phyloP scores from a whole-genome alignment of 805 yeast genomes.

The Barnettozyma siamensis region DNA sequence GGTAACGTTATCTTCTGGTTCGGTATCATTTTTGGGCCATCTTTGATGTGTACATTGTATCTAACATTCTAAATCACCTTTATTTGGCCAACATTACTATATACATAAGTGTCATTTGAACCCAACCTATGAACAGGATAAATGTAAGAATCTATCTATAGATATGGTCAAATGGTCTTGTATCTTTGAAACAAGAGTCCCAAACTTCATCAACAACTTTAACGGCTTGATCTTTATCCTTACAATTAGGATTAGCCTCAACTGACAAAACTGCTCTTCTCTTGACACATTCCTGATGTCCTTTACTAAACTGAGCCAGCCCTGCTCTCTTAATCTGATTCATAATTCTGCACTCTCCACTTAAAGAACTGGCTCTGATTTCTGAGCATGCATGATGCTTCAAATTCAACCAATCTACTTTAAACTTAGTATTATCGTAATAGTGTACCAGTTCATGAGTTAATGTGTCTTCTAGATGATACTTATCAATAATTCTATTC shows the following conservation, averaged over 20 bases:
- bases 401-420: slow-evolving; percentile 79
- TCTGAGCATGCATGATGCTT: slow-evolving; percentile 97
- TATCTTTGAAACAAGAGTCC: slow-evolving; percentile 89
- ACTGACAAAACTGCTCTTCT: slow-evolving; percentile 87
- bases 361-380: slow-evolving; percentile 83
- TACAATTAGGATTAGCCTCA: slow-evolving; percentile 78
- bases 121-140: too few relatives aligned
- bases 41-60: slow-evolving; percentile 79
- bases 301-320: slow-evolving; percentile 53
- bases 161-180: slow-evolving; percentile 92
- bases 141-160: slow-evolving; percentile 48
- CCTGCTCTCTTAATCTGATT: slow-evolving; percentile 59
- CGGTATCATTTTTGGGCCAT: slow-evolving; percentile 87
- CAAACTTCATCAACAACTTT: slow-evolving; percentile 82
- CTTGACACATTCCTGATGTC: slow-evolving; percentile 86
- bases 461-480: slow-evolving; percentile 85
- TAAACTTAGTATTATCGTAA: slow-evolving; percentile 83
- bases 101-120: too few relatives aligned
- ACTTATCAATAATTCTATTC: slow-evolving; percentile 58
- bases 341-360: slow-evolving; percentile 92
- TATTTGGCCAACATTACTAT: not conserved
- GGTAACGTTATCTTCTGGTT: slow-evolving; percentile 89
- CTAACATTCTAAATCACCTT: slow-evolving; percentile 49
- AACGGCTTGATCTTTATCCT: slow-evolving; percentile 65
- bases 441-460: slow-evolving; percentile 93